A percentile compares a stretch with the other conserved stretches of the same genome.
These are phyloP conservation scores for Aspergillus puulaauensis DNA, from an alignment of 2,329 filamentous ascomycete species.

Conservation along the genomic window DNA sequence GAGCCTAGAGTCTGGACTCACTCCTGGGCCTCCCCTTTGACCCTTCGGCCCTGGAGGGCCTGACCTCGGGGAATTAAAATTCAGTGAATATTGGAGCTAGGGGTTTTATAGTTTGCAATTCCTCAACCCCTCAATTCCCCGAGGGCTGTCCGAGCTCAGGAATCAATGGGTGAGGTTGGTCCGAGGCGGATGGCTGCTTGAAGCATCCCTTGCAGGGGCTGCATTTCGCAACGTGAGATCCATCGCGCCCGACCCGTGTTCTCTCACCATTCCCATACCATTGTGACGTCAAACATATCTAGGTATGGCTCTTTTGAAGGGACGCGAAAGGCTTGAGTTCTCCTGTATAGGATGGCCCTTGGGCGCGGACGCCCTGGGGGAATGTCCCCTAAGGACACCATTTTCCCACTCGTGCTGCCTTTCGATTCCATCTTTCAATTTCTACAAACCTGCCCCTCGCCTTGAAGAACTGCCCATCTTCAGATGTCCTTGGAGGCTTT, in stretches of 20 bases:
- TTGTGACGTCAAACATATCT: conserved; percentile 39
- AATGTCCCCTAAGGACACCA: conserved; percentile 21
- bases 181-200: conserved; percentile 18
- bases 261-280: conserved; percentile 35
- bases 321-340: conserved; percentile 30
- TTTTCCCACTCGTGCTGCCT: conserved; percentile 19
- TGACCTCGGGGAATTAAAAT: not conserved
- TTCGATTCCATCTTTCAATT: conserved; percentile 4
- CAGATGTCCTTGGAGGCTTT: conserved; percentile 1
- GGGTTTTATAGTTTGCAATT: conserved; percentile 15
- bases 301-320: conserved; percentile 39
- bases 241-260: conserved; percentile 26
- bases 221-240: conserved; percentile 33
- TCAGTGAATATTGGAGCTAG: conserved; percentile 7
- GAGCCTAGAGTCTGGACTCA: no score
- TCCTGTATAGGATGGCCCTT: conserved; percentile 33
- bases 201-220: conserved; percentile 34
- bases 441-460: conserved; percentile 12
- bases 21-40: conserved; percentile 16
- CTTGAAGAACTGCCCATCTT: not conserved
- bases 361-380: conserved; percentile 25
- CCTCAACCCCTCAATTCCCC: conserved; percentile 20
- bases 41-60: not conserved
- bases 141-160: conserved; percentile 18
- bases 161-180: conserved; percentile 19